Conservation (phyloP, 1,139 yeast species). For the Magnusiomyces tetraspermus region DNA sequence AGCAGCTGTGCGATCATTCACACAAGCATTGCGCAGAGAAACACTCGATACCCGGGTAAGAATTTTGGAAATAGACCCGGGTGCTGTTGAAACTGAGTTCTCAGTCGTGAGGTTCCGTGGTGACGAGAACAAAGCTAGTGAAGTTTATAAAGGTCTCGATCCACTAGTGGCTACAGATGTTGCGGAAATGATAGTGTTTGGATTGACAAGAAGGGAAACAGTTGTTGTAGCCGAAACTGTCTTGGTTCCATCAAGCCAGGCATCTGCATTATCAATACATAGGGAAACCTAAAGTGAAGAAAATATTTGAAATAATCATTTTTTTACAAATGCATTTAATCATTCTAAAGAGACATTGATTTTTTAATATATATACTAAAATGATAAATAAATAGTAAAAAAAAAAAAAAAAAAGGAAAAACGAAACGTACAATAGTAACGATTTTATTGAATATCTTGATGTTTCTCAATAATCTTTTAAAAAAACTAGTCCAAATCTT, state of each 20-base stretch:
- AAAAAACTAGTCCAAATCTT: conserved; percentile 31
- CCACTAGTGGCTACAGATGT: conserved; percentile 72
- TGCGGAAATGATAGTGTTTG: conserved; percentile 72
- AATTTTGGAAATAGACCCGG: conserved; percentile 79
- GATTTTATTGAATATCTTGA: no score
- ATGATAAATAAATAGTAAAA: no score
- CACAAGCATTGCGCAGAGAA: conserved; percentile 71
- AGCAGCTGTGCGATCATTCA: conserved; percentile 69
- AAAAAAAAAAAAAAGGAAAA: no score
- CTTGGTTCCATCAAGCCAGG: conserved; percentile 72
- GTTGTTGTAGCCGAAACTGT: conserved; percentile 72
- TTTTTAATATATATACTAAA: no score
- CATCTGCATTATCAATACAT: no score
- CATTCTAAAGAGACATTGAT: no score
- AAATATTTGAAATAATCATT: no score
- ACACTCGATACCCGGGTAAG: conserved; percentile 62
- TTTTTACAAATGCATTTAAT: no score
- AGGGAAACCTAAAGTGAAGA: no score
- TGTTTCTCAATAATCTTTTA: no score
- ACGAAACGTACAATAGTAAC: no score
- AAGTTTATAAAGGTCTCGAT: conserved; percentile 60
- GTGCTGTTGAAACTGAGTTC: conserved; percentile 83
- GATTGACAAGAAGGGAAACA: conserved; percentile 55
- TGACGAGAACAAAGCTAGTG: conserved; percentile 56
- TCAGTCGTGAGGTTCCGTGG: conserved; percentile 69